Evolutionary conservation across 768 basidiomycete genomes (phyloP), one percentile per base, ranked within the genome.

Genomic region (Pleurotus djamor): DNA sequence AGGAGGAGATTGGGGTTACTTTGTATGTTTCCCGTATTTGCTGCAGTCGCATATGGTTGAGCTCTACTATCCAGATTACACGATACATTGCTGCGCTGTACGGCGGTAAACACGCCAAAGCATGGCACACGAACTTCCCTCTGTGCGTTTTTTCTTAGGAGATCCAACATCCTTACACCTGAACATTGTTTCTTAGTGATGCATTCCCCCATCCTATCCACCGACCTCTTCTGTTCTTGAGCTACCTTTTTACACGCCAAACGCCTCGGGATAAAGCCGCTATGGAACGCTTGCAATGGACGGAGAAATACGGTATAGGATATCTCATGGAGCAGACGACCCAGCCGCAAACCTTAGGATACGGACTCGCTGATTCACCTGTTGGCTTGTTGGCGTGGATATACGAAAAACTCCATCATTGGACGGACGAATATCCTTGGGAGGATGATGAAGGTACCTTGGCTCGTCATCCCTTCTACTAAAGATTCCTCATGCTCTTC

Each of bases 351-450:
- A 76, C 74, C 1, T 58, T 76, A 17, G 80, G 77, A 0, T 82
- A 82, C 61, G 52, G 66, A 1, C 67, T 82, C 5, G 65, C 76
- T 0, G 80, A 82, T 61, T 80, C 78, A 13, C 80, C 80, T 7
- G 74, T 72, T 1, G 80, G 80, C 0, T 33, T 76, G 7, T 67
- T 76, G 21, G 72, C 72, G 8, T 76, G 76, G 74, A 79, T 83
- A 16, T 83, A 82, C 57, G 81, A 83, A 62, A 82, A 83, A 54
- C 63, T 82, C 7, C 71, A 76, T 33, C 65, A 68, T 32, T 82
- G 79, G 78, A 77, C 79, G 0, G 84, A 85, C 62, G 62, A 66
- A 1, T 85, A 87, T 66, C 74, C 75, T 0, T 87, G 84, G 84
- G 73, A 74, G 6, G 82, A 85, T 49, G 84, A 58, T 36, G 57